Base-by-base conservation (phyloP, 495 filamentous ascomycete species). In the Xylaria flabelliformis region DNA sequence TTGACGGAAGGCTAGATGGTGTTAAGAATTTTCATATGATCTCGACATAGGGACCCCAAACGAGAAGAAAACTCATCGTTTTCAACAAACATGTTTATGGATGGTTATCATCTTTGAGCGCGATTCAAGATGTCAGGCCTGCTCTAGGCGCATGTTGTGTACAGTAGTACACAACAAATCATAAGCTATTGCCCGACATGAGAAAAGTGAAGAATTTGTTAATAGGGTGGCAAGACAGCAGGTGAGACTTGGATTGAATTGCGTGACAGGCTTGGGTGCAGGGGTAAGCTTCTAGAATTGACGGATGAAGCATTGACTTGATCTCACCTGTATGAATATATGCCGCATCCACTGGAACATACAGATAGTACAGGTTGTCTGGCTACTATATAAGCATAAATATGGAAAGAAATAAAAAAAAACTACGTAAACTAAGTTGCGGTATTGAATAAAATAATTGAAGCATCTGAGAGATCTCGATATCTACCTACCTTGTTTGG, bases 401-500 rank as follows among this genome's bases (percentile, higher is more conserved):
- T 13, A 0, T 34, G 34, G 6, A 19, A 19, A 29, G 26, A 29
- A 29, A 29, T 1, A 29, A 29, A 29, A 29, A 29, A 1, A 1
- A 19, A 8, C 29, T 7, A 32, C 6, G 32, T 5, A 58, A 29
- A 39, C n/a, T n/a, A 15, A 15, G 9, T 21, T 61, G 36, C 5
- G 21, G 17, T 39, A 21, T 61, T 3, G 32, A 39, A 19, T n/a
- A 17, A 34, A 34, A 29, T 34, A 9, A 58, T 19, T 58, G 55
- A 59, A 32, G 26, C 55, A n/a, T n/a, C 6, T 59, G 26, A 32
- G 7, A n/a, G n/a, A 19, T 36, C n/a, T 61, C 17, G 58, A 61
- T 65, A 21, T 50, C n/a, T 10, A 61, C 58, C 58, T 61, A 61
- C 58, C 34, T 61, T 36, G n/a, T 61, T 61, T 19, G 58, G 58